Evolutionary conservation across 2,329 filamentous ascomycete species (phyloP), one percentile per base, ranked within the genome.

Genomic region (Scedosporium apiospermum): DNA sequence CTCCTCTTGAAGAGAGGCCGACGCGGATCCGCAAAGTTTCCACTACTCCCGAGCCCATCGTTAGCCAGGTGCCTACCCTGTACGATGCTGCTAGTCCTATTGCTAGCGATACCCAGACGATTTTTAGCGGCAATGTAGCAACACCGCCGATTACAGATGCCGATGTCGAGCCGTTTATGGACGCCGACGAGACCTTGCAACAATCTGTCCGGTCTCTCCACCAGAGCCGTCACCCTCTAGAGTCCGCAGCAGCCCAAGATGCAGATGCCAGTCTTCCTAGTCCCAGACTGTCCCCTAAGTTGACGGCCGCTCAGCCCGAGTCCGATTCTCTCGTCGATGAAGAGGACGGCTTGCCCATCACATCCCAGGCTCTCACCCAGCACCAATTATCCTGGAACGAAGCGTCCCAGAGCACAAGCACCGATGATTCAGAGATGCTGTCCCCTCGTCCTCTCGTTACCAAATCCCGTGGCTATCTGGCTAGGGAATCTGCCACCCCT

Each of bases 221-320:
- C 65, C 77, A 77, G 44, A 27, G 30, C 23, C 61, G 61, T 6
- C 61, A 18, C 41, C 41, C 53, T 26, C 6, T 62, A 27, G 59
- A 60, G 42, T 27, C 55, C 42, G 55, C 63, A 23, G 71, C 75
- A n/a, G 59, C 60, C 42, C 57, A 73, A 81, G 34, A 79, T 46
- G 90, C 95, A 72, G 93, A 97, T 78, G 91, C 91, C 66, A 97
- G 91, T 75, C 80, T 99, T 65, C 95, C 95, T 61, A 99, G 95
- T 73, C 95, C 95, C 41, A 93, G 95, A 70, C 77, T 99, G 63
- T 99, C 95, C 27, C 95, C 95, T 3, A 96, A 93, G 5, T 84
- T 96, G 64, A 91, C 90, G 68, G 89, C 93, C 53, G 80, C 81
- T 27, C 81, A 84, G 68, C 71, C 80, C 6, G 78, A 78, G 27